phyloP scores from a whole-genome alignment of 2,329 filamentous ascomycete genomes.

The Metarhizium rileyi region DNA sequence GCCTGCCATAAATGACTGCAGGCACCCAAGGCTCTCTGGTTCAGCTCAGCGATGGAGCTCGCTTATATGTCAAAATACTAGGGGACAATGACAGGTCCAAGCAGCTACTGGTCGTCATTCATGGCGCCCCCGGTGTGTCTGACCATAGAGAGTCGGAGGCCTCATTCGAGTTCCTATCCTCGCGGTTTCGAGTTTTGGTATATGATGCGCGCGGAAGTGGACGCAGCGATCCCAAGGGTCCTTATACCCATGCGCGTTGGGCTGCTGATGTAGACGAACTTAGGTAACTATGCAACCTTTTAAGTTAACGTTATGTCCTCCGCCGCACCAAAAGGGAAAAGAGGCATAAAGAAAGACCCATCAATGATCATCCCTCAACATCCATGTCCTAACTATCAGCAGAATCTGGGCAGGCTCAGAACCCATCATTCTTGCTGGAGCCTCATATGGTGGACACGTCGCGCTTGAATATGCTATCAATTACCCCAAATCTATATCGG shows the following conservation, averaged over 20 bases:
- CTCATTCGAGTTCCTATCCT: conserved; percentile 12
- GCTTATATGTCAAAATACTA: conserved; percentile 11
- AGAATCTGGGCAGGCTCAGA: conserved; percentile 13
- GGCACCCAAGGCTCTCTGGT: conserved; percentile 3
- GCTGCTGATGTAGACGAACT: conserved; percentile 16
- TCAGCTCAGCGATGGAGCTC: conserved; percentile 14
- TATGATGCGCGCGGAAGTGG: conserved; percentile 17
- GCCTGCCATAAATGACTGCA: background rate
- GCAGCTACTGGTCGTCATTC: conserved; percentile 14
- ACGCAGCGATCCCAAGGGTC: conserved; percentile 12
- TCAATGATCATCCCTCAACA: background rate
- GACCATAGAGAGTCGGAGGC: conserved; percentile 11
- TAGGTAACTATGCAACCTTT: conserved; percentile 12
- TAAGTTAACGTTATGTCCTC: no score
- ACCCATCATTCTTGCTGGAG: conserved; percentile 13
- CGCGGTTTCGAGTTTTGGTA: conserved; percentile 13
- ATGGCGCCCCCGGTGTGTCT: conserved; percentile 15
- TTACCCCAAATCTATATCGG: conserved; percentile 11
- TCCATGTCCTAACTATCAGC: background rate
- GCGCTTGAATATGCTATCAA: conserved; percentile 14
- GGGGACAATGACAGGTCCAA: conserved; percentile 10
- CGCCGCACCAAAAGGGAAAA: background rate
- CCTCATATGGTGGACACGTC: conserved; percentile 15
- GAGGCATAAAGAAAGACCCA: no score
- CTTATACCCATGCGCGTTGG: conserved; percentile 16